These are phyloP conservation scores for Lactarius deliciosus DNA, from an alignment of 768 basidiomycete genomes.

Conservation along the genomic window DNA sequence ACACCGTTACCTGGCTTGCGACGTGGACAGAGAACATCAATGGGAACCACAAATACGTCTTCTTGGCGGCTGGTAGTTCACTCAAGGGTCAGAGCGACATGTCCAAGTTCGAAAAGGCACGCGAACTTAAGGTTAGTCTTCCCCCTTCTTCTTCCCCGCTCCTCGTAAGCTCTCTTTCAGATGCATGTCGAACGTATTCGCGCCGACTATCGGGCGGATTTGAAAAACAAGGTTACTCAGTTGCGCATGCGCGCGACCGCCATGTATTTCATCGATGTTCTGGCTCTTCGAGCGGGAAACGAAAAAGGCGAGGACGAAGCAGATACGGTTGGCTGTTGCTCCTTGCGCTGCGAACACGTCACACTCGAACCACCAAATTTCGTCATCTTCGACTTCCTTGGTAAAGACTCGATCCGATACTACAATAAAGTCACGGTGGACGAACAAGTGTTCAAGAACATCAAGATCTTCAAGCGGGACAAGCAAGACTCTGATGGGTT, in stretches of 20 bases:
- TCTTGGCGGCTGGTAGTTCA: slow-evolving; percentile 95
- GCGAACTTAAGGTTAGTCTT: slow-evolving; percentile 80
- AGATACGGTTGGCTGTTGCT: slow-evolving; percentile 98
- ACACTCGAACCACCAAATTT: slow-evolving; percentile 85
- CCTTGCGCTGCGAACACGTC: slow-evolving; percentile 94
- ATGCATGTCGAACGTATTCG: slow-evolving; percentile 90
- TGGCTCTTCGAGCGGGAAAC: slow-evolving; percentile 97
- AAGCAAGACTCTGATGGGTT: slow-evolving; percentile 85
- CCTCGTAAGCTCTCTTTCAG: slow-evolving; percentile 42
- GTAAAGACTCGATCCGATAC: slow-evolving; percentile 98
- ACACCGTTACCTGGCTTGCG: slow-evolving; percentile 98
- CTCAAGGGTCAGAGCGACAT: slow-evolving; percentile 98
- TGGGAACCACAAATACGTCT: slow-evolving; percentile 94
- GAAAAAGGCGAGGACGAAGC: slow-evolving; percentile 99
- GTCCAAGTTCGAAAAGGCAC: slow-evolving; percentile 96
- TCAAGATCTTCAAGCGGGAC: slow-evolving; percentile 93
- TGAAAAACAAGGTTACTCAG: slow-evolving; percentile 90
- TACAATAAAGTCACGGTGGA: slow-evolving; percentile 90
- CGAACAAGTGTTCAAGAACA: slow-evolving; percentile 94
- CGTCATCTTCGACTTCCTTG: slow-evolving; percentile 94
- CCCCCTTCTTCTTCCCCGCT: not conserved
- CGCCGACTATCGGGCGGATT: slow-evolving; percentile 77
- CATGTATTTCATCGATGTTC: slow-evolving; percentile 97
- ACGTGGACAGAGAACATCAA: slow-evolving; percentile 99
- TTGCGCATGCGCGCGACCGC: slow-evolving; percentile 97